Conservation (phyloP, 257 asterid genomes). For the Scutellaria galericulata region DNA sequence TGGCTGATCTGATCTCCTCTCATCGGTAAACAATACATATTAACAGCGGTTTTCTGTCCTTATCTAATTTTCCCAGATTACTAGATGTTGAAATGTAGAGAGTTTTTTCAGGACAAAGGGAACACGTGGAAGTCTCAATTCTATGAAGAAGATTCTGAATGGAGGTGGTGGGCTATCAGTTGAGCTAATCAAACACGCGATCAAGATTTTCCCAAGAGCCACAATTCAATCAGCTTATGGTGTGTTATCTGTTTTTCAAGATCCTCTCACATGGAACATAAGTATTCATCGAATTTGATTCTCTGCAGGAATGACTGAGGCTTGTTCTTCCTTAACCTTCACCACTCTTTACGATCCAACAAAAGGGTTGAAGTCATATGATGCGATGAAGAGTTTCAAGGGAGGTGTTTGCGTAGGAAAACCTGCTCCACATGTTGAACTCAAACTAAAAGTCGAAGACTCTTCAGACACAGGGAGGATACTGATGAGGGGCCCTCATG, state of each 20-base stretch:
- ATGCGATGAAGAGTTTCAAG: conserved; percentile 28
- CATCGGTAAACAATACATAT: conserved; percentile 42
- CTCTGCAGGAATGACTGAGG: conserved; percentile 85
- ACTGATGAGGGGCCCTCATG: conserved; percentile 83
- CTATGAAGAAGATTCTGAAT: conserved; percentile 72
- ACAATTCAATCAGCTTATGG: conserved; percentile 84
- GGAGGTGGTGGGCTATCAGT: conserved; percentile 84
- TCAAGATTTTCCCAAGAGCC: conserved; percentile 68
- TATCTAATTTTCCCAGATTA: background rate
- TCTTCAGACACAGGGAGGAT: conserved; percentile 58
- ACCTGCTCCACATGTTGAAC: conserved; percentile 80
- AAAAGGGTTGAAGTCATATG: conserved; percentile 25
- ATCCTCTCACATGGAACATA: conserved; percentile 5
- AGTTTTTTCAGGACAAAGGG: conserved; percentile 45
- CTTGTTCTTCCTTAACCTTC: conserved; percentile 92
- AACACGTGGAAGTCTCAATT: conserved; percentile 40
- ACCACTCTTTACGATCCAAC: conserved; percentile 71
- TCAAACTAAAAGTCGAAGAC: conserved; percentile 50
- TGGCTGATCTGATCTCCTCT: conserved; percentile 80
- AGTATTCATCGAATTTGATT: conserved; percentile 22
- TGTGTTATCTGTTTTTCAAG: conserved; percentile 32
- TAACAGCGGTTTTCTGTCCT: background rate
- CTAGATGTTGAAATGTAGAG: background rate
- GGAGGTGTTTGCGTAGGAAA: conserved; percentile 77
- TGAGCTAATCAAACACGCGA: conserved; percentile 51